Percentiles rank a stretch among this genome's conserved stretches.
Conservation (phyloP, 1,284 basidiomycete species). For the Apiotrichum brassicae region DNA sequence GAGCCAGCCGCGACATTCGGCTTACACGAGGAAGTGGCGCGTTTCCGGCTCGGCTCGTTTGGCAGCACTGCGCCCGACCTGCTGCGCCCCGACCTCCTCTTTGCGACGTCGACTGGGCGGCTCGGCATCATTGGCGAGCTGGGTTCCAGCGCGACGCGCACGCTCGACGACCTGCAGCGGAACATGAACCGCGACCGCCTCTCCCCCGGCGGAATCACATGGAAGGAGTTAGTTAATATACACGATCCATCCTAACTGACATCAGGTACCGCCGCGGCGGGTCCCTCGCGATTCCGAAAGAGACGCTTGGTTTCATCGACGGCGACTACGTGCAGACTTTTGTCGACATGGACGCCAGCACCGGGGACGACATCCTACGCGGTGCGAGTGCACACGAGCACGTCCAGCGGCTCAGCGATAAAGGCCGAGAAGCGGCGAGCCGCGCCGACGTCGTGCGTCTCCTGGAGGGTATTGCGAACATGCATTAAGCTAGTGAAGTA, state of each 20-base stretch:
- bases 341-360: slow-evolving; percentile 46
- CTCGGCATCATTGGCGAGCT: slow-evolving; percentile 72
- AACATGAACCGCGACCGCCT: slow-evolving; percentile 60
- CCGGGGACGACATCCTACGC: slow-evolving; percentile 23
- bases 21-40: slow-evolving; percentile 47
- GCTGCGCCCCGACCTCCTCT: slow-evolving; percentile 57
- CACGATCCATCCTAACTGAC: background rate
- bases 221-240: slow-evolving; percentile 55
- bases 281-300: slow-evolving; percentile 55
- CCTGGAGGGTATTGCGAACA: slow-evolving; percentile 31
- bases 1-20: slow-evolving; percentile 46
- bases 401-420: slow-evolving; percentile 19
- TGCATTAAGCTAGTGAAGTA: slow-evolving; percentile 24
- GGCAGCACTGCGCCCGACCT: slow-evolving; percentile 25
- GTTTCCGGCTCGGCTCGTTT: slow-evolving; percentile 38
- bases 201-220: slow-evolving; percentile 58
- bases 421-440: slow-evolving; percentile 18
- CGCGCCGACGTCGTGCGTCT: slow-evolving; percentile 32
- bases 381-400: slow-evolving; percentile 34
- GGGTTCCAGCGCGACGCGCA: slow-evolving; percentile 54
- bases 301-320: slow-evolving; percentile 68
- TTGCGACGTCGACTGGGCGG: slow-evolving; percentile 71
- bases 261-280: slow-evolving; percentile 59
- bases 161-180: slow-evolving; percentile 67
- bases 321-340: slow-evolving; percentile 77